These are phyloP conservation scores for Fraxinus ornus DNA, from an alignment of 305 asterid genomes.

Conservation along the genomic window DNA sequence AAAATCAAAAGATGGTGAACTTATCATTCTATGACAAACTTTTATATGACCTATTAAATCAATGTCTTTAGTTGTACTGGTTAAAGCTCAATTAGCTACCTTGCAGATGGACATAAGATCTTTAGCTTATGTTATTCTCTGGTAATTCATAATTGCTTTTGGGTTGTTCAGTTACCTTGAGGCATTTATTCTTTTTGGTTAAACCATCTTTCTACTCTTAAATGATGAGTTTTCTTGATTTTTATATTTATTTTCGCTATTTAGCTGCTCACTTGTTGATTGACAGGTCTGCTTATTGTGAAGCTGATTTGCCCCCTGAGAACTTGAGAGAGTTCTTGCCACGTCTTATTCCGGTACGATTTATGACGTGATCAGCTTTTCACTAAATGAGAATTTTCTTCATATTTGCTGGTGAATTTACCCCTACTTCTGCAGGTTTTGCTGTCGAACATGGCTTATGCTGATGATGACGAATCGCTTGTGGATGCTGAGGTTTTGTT, in stretches of 20 bases:
- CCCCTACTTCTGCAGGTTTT: slow-evolving; percentile 49
- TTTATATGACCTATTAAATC: neutral
- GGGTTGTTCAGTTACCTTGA: neutral
- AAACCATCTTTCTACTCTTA: slow-evolving; percentile 4
- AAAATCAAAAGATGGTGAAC: neutral
- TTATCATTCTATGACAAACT: neutral
- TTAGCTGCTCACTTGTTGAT: slow-evolving; percentile 26
- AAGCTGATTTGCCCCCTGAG: slow-evolving; percentile 92
- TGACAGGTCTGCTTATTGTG: slow-evolving; percentile 95
- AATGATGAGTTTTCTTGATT: neutral
- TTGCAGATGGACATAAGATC: neutral
- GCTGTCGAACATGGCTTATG: slow-evolving; percentile 88
- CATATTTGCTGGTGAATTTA: slow-evolving; percentile 13
- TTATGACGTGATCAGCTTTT: slow-evolving; percentile 18
- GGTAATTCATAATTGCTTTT: slow-evolving; percentile 2
- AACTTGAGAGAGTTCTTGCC: slow-evolving; percentile 88
- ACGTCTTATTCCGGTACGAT: slow-evolving; percentile 80
- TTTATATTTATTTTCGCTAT: neutral
- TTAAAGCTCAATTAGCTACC: neutral
- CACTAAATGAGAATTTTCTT: neutral
- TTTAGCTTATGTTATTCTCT: slow-evolving; percentile 4
- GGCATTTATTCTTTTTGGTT: slow-evolving; percentile 1
- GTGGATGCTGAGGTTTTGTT: slow-evolving; percentile 84
- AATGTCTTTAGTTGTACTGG: neutral
- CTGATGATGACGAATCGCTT: slow-evolving; percentile 95